A percentile compares a stretch with the other conserved stretches of the same genome.
Evolutionary conservation across 148 eudicot species (phyloP).

Genomic region (Rhododendron henanense): DNA sequence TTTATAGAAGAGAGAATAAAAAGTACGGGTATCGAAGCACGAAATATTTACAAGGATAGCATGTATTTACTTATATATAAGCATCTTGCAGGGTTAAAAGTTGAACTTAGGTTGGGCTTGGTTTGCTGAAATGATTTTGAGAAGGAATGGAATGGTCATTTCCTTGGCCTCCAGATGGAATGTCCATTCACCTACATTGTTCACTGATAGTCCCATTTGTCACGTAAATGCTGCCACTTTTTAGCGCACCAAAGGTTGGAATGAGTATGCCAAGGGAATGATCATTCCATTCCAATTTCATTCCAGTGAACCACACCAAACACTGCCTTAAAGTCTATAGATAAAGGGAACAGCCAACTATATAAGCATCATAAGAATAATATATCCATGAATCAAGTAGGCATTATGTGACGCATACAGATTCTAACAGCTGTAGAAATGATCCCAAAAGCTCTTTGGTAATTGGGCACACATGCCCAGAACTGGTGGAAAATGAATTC

Average conservation of each 20-base stretch:
- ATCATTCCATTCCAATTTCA: neutral
- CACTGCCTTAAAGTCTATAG: neutral
- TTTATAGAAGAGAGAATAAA: neutral
- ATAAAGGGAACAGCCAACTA: neutral
- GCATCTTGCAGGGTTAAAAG: neutral
- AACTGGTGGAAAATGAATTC: neutral
- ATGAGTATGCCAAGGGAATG: neutral
- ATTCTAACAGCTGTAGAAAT: neutral
- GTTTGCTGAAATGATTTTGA: neutral
- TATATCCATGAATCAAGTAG: neutral
- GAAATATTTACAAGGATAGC: neutral
- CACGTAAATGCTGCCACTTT: neutral
- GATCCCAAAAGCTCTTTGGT: neutral
- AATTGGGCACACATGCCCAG: neutral
- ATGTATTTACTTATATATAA: neutral
- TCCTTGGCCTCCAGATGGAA: neutral
- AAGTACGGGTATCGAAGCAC: neutral
- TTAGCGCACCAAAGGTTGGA: neutral
- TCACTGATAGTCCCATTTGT: neutral
- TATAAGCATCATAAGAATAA: conserved; percentile 7
- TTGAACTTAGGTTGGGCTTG: neutral
- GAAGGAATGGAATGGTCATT: neutral
- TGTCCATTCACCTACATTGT: neutral
- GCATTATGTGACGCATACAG: neutral
- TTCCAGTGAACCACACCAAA: neutral